Percentiles rank a stretch among this genome's conserved stretches.
Evolutionary conservation across 202 grass and related monocot genomes (phyloP).

Genomic region (Eragrostis tef): DNA sequence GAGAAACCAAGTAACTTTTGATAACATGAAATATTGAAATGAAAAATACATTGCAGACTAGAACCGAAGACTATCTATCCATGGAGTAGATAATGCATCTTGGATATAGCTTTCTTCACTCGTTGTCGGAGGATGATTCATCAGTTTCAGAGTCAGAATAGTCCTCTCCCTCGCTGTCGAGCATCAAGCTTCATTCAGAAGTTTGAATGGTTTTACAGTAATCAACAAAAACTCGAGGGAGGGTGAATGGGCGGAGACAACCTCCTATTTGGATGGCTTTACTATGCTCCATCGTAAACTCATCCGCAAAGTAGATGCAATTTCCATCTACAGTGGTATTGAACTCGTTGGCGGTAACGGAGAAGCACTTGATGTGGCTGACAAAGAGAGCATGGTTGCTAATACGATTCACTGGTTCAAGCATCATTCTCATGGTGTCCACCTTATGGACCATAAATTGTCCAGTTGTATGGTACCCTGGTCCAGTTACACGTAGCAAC

Average conservation of each 20-base stretch:
- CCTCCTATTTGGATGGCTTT: background rate
- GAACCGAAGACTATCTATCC: no score
- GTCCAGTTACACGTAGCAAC: background rate
- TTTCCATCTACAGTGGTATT: background rate
- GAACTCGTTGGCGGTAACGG: background rate
- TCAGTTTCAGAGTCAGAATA: background rate
- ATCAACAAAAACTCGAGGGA: background rate
- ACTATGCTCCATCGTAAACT: background rate
- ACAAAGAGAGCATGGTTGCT: background rate
- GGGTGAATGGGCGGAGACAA: background rate
- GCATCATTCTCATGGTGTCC: background rate
- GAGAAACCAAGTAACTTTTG: background rate
- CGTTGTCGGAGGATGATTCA: background rate
- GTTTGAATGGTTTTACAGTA: slow-evolving; percentile 10
- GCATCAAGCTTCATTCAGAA: background rate
- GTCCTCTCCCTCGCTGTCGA: background rate
- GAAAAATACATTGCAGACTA: background rate
- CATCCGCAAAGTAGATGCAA: slow-evolving; percentile 4
- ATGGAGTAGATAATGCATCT: background rate
- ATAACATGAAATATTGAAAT: slow-evolving; percentile 1
- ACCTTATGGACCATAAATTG: background rate
- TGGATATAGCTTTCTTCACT: background rate
- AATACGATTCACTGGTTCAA: background rate
- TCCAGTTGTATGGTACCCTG: accelerated
- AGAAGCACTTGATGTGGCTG: background rate